A percentile compares a stretch with the other conserved stretches of the same genome.
Evolutionary conservation across 345 rosid genomes (phyloP).

Genomic region (Psidium friedrichsthalianum): DNA sequence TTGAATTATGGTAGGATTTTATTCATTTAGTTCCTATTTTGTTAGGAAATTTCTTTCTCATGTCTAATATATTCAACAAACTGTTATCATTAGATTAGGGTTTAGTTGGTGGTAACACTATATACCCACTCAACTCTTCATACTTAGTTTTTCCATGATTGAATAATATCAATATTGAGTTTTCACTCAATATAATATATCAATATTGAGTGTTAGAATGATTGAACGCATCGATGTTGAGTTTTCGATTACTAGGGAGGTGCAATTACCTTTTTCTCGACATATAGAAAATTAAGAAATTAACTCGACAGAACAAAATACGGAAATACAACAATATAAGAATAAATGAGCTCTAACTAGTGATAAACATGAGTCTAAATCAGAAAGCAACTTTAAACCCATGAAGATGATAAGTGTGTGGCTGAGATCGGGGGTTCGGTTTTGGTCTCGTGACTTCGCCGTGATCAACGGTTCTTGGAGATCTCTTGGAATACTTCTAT

Average conservation of each 20-base stretch:
- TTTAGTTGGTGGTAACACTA: background rate
- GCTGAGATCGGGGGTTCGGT: background rate
- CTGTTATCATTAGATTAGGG: background rate
- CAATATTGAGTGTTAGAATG: background rate
- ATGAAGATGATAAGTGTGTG: background rate
- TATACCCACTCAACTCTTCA: background rate
- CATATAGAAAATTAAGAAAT: background rate
- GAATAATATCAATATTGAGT: no score
- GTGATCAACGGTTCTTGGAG: background rate
- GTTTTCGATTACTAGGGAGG: rapidly evolving
- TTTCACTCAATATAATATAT: background rate
- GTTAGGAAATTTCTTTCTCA: background rate
- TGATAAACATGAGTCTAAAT: background rate
- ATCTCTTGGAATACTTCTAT: background rate
- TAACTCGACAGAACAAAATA: background rate
- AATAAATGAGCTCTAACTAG: background rate
- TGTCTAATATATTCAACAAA: background rate
- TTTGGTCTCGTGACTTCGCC: background rate
- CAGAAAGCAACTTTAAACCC: background rate
- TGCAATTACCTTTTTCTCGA: background rate
- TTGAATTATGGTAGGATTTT: background rate
- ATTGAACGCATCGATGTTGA: background rate
- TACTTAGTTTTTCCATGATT: background rate
- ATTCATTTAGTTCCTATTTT: background rate
- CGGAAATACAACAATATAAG: no score